These are phyloP conservation scores for Quercus suber DNA, from an alignment of 306 rosid genomes.

Conservation along the genomic window DNA sequence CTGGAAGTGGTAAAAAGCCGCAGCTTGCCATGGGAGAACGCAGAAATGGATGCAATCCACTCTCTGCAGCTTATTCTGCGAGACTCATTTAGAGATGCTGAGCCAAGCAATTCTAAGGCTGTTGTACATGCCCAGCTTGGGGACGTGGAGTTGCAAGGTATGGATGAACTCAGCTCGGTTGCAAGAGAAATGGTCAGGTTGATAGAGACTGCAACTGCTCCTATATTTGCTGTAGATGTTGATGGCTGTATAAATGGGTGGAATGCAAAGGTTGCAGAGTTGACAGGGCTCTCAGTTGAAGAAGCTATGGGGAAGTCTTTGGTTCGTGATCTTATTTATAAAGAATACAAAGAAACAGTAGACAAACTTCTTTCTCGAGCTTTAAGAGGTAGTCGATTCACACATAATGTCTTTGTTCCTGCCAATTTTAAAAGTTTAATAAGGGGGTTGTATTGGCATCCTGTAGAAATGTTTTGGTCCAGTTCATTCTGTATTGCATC, in stretches of 20 bases:
- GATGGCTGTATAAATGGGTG: conserved; percentile 92
- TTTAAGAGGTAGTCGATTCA: conserved; percentile 62
- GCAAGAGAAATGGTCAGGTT: conserved; percentile 98
- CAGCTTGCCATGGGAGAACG: conserved; percentile 92
- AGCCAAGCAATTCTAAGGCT: conserved; percentile 66
- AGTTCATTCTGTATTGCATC: background rate
- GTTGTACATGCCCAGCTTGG: conserved; percentile 51
- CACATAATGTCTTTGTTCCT: conserved; percentile 11
- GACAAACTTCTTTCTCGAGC: conserved; percentile 71
- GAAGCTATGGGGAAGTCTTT: conserved; percentile 95
- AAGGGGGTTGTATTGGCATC: background rate
- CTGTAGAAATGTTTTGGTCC: background rate
- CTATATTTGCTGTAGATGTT: conserved; percentile 86
- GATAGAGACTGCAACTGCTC: conserved; percentile 99
- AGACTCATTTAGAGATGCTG: conserved; percentile 71
- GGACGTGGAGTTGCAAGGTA: conserved; percentile 65
- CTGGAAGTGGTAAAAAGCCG: conserved; percentile 97
- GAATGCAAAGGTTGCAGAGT: conserved; percentile 92
- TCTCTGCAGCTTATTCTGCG: conserved; percentile 92
- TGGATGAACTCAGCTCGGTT: conserved; percentile 91
- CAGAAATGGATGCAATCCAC: conserved; percentile 98
- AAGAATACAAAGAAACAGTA: conserved; percentile 73
- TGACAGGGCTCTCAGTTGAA: conserved; percentile 86
- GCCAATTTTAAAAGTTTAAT: conserved; percentile 7
- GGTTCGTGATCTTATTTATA: conserved; percentile 72